phyloP scores from a whole-genome alignment of 352 stramenopile species.

The Phytophthora fragariae region DNA sequence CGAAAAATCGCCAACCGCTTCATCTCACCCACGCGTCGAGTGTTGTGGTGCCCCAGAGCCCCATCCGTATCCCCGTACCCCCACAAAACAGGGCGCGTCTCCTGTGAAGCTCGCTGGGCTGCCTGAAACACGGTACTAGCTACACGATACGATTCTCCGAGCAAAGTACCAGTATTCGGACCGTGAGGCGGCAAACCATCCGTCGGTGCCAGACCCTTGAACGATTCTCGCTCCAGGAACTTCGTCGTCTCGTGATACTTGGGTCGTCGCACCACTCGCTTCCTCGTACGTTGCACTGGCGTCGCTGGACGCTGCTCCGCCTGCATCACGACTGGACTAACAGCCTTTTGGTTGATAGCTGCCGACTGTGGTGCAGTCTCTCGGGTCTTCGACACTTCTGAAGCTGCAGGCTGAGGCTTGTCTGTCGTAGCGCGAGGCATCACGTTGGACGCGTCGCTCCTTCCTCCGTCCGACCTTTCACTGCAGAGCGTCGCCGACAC shows the following conservation, averaged over 20 bases:
- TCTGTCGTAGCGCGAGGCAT: constrained; percentile 19
- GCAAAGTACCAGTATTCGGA: background rate
- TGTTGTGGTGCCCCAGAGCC: constrained; percentile 49
- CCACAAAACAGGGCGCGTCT: constrained; percentile 56
- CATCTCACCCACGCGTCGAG: constrained; percentile 29
- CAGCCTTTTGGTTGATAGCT: constrained; percentile 1
- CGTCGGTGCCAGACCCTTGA: constrained; percentile 23
- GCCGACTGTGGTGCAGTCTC: background rate
- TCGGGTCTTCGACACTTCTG: background rate
- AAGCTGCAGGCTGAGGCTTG: constrained; percentile 4
- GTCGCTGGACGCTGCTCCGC: background rate
- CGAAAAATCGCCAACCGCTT: constrained; percentile 53
- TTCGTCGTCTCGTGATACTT: constrained; percentile 58
- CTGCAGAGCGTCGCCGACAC: constrained; percentile 14
- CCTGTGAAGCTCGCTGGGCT: constrained; percentile 32
- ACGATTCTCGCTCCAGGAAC: constrained; percentile 54
- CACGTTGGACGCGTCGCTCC: constrained; percentile 5
- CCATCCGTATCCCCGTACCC: constrained; percentile 64
- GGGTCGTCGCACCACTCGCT: constrained; percentile 41
- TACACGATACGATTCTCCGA: constrained; percentile 52
- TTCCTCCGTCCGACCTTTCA: constrained; percentile 32
- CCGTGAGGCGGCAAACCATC: constrained; percentile 15
- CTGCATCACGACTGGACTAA: background rate
- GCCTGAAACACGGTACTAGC: constrained; percentile 50
- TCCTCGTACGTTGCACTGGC: constrained; percentile 26